A percentile compares a stretch with the other conserved stretches of the same genome.
phyloP scores from a whole-genome alignment of 306 rosid genomes.

The Bauhinia variegata region DNA sequence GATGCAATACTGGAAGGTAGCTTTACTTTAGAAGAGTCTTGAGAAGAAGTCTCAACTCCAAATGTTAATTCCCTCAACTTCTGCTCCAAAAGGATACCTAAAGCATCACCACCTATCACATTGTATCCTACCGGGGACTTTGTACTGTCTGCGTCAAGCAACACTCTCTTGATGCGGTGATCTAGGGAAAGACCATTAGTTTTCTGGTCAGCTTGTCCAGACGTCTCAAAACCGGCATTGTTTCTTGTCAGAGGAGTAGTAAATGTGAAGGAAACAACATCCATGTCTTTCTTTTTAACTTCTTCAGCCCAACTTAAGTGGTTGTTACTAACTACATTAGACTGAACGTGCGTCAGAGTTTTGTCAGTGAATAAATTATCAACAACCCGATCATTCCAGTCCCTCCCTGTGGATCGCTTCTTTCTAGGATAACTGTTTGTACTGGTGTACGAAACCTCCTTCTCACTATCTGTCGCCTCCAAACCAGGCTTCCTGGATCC shows the following conservation, averaged over 20 bases:
- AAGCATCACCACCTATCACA: constrained; percentile 76
- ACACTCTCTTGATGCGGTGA: constrained; percentile 58
- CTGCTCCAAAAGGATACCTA: constrained; percentile 86
- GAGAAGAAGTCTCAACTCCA: constrained; percentile 51
- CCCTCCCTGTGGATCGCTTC: constrained; percentile 77
- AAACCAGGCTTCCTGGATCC: constrained; percentile 63
- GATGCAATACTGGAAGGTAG: constrained; percentile 52
- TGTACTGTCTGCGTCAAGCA: constrained; percentile 56
- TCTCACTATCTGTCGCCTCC: constrained; percentile 65
- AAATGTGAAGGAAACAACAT: constrained; percentile 94
- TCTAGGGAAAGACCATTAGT: constrained; percentile 51
- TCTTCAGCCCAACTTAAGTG: constrained; percentile 59
- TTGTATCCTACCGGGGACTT: constrained; percentile 75
- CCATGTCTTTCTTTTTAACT: constrained; percentile 69
- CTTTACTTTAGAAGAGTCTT: constrained; percentile 46
- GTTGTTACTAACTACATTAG: constrained; percentile 45
- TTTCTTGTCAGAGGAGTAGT: constrained; percentile 81
- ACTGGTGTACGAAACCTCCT: constrained; percentile 62
- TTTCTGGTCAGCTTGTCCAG: constrained; percentile 47
- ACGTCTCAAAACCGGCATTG: constrained; percentile 56
- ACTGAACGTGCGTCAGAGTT: constrained; percentile 55
- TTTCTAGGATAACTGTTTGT: constrained; percentile 71
- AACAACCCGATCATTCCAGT: constrained; percentile 58
- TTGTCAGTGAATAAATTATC: constrained; percentile 59
- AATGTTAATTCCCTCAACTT: constrained; percentile 74